Base-by-base conservation (phyloP, 495 filamentous ascomycete species). In the Lophiostoma macrostomum region DNA sequence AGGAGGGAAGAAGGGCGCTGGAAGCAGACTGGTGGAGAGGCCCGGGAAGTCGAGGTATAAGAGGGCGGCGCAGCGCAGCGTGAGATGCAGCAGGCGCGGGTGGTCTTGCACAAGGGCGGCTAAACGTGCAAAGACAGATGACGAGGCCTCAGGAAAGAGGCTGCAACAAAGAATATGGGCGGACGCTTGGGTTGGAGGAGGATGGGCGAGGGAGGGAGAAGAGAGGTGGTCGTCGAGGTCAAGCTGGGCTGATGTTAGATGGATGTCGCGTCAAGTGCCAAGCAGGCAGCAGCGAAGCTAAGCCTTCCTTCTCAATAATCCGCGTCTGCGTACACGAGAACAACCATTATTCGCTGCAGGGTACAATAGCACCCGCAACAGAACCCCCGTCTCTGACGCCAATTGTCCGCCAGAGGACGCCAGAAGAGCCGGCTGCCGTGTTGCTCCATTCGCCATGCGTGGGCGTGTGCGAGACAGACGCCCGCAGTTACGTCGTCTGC, bases 141-240 rank as follows among this genome's bases (percentile, higher is more conserved):
- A 58, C 53, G 58, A 62, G 35, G 53, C 54, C 53, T 58, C 28
- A 58, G 45, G 49, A 62, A 27, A 45, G 27, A 55, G 45, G 46
- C 34, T 50, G 29, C 38, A 47, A 40, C 20, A 28, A 48, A 39
- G 27, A 22, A 46, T 13, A 5, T 32, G 28, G 38, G 29, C 29
- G 12, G 31, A 22, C 28, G 16, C 13, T 22, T 24, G 22, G 30
- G 29, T 28, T 19, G 16, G 45, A 18, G 43, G 36, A 36, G 22
- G 32, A 31, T 28, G 36, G n/a, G 38, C 11, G 16, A 25, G 24
- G 18, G 36, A 41, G 47, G 24, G 35, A 25, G 22, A 23, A 36
- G 53, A 42, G 43, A 35, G 38, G 31, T 48, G 56, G 32, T 32
- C 22, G 37, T 52, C 4, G 49, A 25, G 19, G 11, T 36, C 11